These are phyloP conservation scores for Aspergillus caelatus DNA, from an alignment of 2,329 filamentous ascomycete species.

Conservation along the genomic window DNA sequence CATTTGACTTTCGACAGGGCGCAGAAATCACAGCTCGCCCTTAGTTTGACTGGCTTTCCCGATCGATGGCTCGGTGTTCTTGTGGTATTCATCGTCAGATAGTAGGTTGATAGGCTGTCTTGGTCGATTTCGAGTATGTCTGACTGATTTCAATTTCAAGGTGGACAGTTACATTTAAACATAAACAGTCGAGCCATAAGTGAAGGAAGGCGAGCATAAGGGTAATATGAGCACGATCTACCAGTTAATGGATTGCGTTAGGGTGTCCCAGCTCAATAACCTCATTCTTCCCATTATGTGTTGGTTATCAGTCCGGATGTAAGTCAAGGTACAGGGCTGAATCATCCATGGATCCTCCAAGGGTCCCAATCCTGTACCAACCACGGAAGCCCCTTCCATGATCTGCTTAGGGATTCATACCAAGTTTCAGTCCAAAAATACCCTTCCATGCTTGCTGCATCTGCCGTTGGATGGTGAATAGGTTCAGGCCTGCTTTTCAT, in stretches of 20 bases:
- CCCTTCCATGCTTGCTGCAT: neutral
- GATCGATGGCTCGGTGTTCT: neutral
- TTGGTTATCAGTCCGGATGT: neutral
- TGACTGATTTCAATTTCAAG: neutral
- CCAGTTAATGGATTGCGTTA: neutral
- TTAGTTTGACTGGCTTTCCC: neutral
- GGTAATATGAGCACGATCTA: neutral
- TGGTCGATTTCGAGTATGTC: too few relatives aligned
- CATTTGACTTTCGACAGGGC: conserved; percentile 1
- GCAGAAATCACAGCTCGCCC: neutral
- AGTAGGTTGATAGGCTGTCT: neutral
- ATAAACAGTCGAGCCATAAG: neutral
- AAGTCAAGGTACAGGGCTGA: neutral
- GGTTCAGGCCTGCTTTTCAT: neutral
- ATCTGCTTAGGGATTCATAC: too few relatives aligned
- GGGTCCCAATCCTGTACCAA: neutral
- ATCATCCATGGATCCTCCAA: neutral
- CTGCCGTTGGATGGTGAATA: neutral
- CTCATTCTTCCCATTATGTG: neutral
- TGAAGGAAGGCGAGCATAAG: neutral
- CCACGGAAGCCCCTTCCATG: neutral
- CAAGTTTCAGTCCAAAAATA: neutral
- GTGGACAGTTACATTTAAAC: neutral
- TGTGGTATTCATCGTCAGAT: neutral
- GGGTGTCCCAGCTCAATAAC: neutral